Percentiles rank a stretch among this genome's conserved stretches.
phyloP scores from a whole-genome alignment of 192 early-diverging fungal genomes.

The Oehlia diaphana region DNA sequence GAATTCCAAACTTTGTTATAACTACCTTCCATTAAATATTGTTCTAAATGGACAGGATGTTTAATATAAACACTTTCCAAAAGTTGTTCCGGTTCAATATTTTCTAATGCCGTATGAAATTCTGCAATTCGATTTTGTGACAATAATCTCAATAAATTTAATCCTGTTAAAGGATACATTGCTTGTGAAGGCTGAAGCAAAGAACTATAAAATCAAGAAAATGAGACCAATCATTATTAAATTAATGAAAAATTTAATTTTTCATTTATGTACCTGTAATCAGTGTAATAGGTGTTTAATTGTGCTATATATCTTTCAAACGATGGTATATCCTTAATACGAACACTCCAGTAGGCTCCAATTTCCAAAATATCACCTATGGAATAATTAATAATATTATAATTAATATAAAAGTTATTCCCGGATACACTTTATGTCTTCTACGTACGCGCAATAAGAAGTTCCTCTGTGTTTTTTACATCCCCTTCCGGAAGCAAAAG shows the following conservation, averaged over 20 bases:
- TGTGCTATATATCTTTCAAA: conserved; percentile 96
- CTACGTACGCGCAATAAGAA: conserved; percentile 58
- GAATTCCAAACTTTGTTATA: conserved; percentile 97
- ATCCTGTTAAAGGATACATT: conserved; percentile 87
- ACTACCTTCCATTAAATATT: conserved; percentile 96
- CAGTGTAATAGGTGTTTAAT: conserved; percentile 86
- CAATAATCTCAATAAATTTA: conserved; percentile 91
- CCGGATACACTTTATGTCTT: background rate
- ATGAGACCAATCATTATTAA: background rate
- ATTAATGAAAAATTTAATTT: background rate
- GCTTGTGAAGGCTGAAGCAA: conserved; percentile 72
- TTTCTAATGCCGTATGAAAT: conserved; percentile 96
- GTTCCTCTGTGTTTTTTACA: conserved; percentile 40
- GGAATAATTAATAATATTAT: background rate
- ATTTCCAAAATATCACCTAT: conserved; percentile 87
- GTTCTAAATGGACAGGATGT: conserved; percentile 92
- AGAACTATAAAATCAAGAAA: conserved; percentile 17
- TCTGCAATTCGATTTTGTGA: conserved; percentile 96
- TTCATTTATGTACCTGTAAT: conserved; percentile 57
- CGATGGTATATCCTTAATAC: conserved; percentile 82
- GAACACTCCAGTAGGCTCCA: conserved; percentile 86
- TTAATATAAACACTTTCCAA: conserved; percentile 81
- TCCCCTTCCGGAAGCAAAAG: conserved; percentile 47
- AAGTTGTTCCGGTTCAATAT: conserved; percentile 81
- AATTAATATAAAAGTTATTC: background rate